Percentiles rank a stretch among this genome's conserved stretches.
These are phyloP conservation scores for Microsporum ferrugineum DNA, from an alignment of 2,329 filamentous ascomycete genomes.

Conservation along the genomic window DNA sequence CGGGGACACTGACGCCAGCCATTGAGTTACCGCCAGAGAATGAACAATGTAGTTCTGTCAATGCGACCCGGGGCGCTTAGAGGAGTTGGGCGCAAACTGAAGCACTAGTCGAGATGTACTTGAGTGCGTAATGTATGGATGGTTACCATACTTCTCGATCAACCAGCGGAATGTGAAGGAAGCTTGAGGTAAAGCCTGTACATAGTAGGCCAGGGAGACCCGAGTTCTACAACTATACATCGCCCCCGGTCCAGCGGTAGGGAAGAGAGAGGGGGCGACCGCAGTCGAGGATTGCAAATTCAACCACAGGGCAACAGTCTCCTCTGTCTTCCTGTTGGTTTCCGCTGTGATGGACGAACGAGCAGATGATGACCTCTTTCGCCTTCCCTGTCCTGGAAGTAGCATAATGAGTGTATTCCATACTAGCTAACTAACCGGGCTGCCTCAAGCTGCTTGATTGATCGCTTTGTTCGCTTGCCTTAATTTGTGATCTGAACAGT, in stretches of 20 bases:
- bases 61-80: background rate
- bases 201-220: background rate
- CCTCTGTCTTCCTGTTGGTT: background rate
- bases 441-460: background rate
- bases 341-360: background rate
- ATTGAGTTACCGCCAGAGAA: background rate
- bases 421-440: background rate
- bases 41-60: background rate
- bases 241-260: background rate
- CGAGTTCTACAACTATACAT: background rate
- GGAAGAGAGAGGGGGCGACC: background rate
- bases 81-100: background rate
- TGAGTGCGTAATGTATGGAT: background rate
- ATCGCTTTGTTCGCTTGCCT: background rate
- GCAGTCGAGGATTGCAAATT: constrained; percentile 1
- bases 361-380: background rate
- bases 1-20: background rate
- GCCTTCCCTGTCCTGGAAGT: background rate
- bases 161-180: background rate
- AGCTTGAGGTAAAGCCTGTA: background rate
- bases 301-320: background rate
- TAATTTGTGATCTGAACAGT: background rate
- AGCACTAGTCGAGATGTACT: background rate
- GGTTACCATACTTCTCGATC: background rate
- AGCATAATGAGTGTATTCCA: background rate